phyloP scores from a whole-genome alignment of 108 stramenopile species.

The Aurantiochytrium sp. region DNA sequence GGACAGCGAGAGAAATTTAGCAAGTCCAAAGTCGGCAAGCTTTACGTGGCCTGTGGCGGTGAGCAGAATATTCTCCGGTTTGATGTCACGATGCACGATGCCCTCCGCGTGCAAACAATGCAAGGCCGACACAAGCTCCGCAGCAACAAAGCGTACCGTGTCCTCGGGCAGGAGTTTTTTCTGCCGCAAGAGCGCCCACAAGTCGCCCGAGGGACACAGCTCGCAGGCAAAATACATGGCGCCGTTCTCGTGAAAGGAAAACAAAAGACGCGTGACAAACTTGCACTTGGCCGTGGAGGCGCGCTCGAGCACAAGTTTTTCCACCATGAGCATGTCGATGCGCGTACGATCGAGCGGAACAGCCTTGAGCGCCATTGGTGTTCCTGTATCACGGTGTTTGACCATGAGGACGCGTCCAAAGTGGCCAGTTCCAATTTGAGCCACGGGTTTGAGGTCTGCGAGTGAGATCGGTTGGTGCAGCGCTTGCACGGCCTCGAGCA shows the following conservation, averaged over 20 bases:
- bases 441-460: background rate
- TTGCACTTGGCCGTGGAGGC: background rate
- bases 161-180: slow-evolving; percentile 59
- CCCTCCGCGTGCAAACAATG: slow-evolving; percentile 57
- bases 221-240: background rate
- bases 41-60: slow-evolving; percentile 20
- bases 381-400: background rate
- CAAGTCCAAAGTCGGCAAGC: background rate
- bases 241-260: background rate
- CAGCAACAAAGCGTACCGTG: slow-evolving; percentile 51
- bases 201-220: background rate
- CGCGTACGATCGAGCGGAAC: background rate
- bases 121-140: slow-evolving; percentile 63
- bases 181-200: background rate
- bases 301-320: slow-evolving; percentile 1
- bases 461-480: background rate
- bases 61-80: slow-evolving; percentile 92
- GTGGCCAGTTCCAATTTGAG: background rate
- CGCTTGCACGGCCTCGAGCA: background rate
- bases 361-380: background rate
- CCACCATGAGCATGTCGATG: background rate
- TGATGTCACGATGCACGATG: slow-evolving; percentile 93
- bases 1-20: background rate
- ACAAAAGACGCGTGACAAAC: background rate
- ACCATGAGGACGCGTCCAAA: background rate